These are phyloP conservation scores for Fusarium longipes DNA, from an alignment of 2,329 filamentous ascomycete species.

Conservation along the genomic window DNA sequence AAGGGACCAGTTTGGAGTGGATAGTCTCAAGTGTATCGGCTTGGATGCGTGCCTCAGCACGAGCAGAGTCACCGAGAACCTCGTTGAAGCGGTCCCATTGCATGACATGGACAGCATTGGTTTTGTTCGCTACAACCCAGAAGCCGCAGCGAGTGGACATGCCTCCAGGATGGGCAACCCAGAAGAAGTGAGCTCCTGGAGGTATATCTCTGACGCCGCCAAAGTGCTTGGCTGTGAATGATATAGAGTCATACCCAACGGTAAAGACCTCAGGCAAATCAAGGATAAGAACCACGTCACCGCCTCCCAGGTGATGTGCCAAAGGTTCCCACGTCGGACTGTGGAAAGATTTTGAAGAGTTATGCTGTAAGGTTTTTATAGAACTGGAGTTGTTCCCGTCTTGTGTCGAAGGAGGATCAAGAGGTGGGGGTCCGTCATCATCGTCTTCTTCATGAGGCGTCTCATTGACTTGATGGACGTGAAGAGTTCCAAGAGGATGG, in stretches of 20 bases:
- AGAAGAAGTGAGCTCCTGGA: conserved; percentile 68
- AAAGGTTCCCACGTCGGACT: conserved; percentile 27
- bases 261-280: conserved; percentile 63
- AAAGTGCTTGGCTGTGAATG: conserved; percentile 61
- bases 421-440: conserved; percentile 47
- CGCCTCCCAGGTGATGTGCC: conserved; percentile 51
- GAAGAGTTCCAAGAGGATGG: conserved; percentile 57
- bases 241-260: conserved; percentile 65
- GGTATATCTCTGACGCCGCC: conserved; percentile 67
- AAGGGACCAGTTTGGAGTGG: conserved; percentile 58
- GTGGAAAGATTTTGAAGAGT: conserved; percentile 7
- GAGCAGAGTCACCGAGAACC: conserved; percentile 61
- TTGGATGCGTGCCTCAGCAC: conserved; percentile 59
- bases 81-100: conserved; percentile 69
- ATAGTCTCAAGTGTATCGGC: conserved; percentile 54
- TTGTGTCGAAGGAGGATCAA: conserved; percentile 41
- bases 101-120: conserved; percentile 57
- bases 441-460: conserved; percentile 32
- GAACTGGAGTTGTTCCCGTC: not conserved
- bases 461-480: conserved; percentile 50
- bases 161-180: conserved; percentile 62
- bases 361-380: not conserved
- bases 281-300: conserved; percentile 65
- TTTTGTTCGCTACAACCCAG: conserved; percentile 61
- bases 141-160: conserved; percentile 65